Evolutionary conservation across 148 eudicot genomes (phyloP), one percentile per base, ranked within the genome.

Genomic region (Rhododendron ferrugineum): DNA sequence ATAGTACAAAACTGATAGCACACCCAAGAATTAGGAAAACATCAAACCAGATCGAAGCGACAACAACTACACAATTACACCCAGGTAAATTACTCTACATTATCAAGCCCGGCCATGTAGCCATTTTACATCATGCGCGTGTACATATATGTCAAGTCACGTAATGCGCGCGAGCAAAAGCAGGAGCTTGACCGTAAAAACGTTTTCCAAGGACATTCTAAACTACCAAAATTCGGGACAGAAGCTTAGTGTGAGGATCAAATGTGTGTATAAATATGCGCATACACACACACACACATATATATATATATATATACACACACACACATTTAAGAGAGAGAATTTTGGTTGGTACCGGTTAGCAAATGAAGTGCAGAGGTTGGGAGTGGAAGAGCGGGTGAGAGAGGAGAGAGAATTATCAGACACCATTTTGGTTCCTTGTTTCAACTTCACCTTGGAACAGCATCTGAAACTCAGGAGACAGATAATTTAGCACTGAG

Each of bases 281-380:
- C 20, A 2, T 4, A 2, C 13, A 11, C 54, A 0, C 15, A 0
- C 2, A 52, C 15, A 14, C 2, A 16, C 1, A 8, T 0, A 50
- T 50, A 50, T 50, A 11, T 14, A n/a, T n/a, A n/a, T n/a, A n/a
- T n/a, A n/a, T n/a, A n/a, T n/a, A n/a, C n/a, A n/a, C n/a, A n/a
- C n/a, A 2, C 16, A 50, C 14, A 56, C 1, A 23, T 9, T 20
- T 4, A 7, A 10, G 72, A 64, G 28, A 40, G 26, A 30, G 26
- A 22, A 74, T 5, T 58, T 47, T 47, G 3, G 23, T 47, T 47
- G 3, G 23, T 87, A 89, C 91, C 91, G 88, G 88, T 87, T 89
- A 78, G 89, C 85, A 54, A 87, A 89, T 56, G 89, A 80, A 66
- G 86, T 87, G 87, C 85, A 87, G 84, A 89, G 86, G 58, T 76